These are phyloP conservation scores for Arctium lappa DNA, from an alignment of 129 eudicot species.

Conservation along the genomic window DNA sequence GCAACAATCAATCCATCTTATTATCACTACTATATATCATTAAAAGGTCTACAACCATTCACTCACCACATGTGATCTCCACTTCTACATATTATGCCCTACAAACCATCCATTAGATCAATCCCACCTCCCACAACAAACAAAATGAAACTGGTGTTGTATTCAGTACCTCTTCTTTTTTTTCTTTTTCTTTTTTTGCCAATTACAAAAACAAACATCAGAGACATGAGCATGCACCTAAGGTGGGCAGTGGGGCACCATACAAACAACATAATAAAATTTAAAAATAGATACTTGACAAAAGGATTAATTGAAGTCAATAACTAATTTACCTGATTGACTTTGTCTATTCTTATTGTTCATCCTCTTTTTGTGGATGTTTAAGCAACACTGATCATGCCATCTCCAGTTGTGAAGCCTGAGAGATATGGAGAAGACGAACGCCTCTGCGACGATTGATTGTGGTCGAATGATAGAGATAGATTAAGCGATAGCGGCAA, in stretches of 20 bases:
- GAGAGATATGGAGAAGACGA: constrained; percentile 21
- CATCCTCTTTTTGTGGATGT: background rate
- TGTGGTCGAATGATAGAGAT: constrained; percentile 31
- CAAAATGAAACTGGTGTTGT: constrained; percentile 15
- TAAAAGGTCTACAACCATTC: background rate
- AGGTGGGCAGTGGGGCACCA: background rate
- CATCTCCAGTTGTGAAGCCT: constrained; percentile 25
- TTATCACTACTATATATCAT: background rate
- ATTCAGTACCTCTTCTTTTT: constrained; percentile 4
- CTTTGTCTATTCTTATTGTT: constrained; percentile 25
- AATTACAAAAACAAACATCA: constrained; percentile 20
- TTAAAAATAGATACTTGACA: constrained; percentile 14
- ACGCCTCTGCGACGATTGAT: background rate
- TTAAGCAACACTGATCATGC: constrained; percentile 42
- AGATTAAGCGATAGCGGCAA: constrained; percentile 34
- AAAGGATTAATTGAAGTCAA: constrained; percentile 22
- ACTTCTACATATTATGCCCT: constrained; percentile 22
- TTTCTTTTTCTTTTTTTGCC: background rate
- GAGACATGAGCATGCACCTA: background rate
- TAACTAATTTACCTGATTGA: constrained; percentile 39
- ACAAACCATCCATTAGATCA: constrained; percentile 23
- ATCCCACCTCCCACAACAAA: constrained; percentile 22
- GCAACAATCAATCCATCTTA: background rate
- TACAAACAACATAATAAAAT: constrained; percentile 14
- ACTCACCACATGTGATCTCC: constrained; percentile 19